Evolutionary conservation across 768 basidiomycete species (phyloP).

Genomic region (Auricularia cornea): DNA sequence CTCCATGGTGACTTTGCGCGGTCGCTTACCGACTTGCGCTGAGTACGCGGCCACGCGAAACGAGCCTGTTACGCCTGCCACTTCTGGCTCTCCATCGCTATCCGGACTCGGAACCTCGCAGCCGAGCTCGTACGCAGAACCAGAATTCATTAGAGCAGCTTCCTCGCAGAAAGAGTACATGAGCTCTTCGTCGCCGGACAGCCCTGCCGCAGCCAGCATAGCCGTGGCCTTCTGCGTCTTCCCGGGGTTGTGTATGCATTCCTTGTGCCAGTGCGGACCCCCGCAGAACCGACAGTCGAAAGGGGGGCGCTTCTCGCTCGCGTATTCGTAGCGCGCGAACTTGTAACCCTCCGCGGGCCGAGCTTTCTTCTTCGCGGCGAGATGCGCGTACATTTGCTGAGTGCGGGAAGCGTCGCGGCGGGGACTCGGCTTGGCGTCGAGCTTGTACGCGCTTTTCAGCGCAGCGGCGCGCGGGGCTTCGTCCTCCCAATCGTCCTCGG

Average conservation of each 20-base stretch:
- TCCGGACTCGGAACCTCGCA: no score
- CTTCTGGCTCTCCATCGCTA: no score
- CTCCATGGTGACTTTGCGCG: no score
- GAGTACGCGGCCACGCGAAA: background rate
- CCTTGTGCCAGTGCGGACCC: background rate
- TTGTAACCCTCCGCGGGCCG: background rate
- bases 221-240: no score
- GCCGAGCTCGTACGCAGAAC: background rate
- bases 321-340: background rate
- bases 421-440: no score
- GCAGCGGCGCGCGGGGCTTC: no score
- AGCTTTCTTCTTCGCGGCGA: background rate
- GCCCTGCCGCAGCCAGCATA: background rate
- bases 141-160: background rate
- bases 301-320: background rate
- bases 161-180: background rate
- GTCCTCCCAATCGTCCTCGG: no score
- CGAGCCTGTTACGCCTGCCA: no score
- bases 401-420: no score
- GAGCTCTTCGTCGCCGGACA: no score
- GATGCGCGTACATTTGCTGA: background rate
- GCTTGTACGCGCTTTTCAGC: no score
- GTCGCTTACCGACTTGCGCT: no score
- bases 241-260: background rate
- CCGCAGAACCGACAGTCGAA: background rate